phyloP scores from a whole-genome alignment of 176 grass and related monocot genomes.

The Tillandsia leiboldiana region DNA sequence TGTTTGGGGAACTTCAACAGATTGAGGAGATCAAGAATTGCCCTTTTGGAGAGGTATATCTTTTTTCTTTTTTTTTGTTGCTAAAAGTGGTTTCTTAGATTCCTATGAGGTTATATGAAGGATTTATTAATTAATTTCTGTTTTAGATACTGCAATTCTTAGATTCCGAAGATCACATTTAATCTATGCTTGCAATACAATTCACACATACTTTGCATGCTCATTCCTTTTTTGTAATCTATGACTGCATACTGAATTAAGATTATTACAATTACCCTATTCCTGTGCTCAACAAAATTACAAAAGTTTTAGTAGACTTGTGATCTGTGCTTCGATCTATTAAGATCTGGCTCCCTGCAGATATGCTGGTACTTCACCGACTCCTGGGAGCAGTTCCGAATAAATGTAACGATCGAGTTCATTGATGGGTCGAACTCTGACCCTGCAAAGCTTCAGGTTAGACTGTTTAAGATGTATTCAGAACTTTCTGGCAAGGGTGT shows the following conservation, averaged over 20 bases:
- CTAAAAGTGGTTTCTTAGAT: background rate
- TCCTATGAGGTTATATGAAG: background rate
- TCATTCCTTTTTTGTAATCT: background rate
- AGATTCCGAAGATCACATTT: no score
- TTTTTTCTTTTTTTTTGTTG: background rate
- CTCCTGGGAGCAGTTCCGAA: slow-evolving; percentile 90
- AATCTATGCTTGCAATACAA: no score
- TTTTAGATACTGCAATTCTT: no score
- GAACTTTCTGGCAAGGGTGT: background rate
- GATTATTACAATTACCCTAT: background rate
- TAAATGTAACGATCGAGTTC: slow-evolving; percentile 57
- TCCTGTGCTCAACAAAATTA: background rate
- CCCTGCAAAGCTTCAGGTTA: slow-evolving; percentile 68
- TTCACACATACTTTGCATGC: background rate
- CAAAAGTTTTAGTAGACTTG: background rate
- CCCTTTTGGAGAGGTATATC: slow-evolving; percentile 58
- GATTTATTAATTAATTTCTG: no score
- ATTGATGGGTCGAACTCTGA: slow-evolving; percentile 52
- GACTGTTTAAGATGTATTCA: background rate
- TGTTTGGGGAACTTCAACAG: slow-evolving; percentile 23
- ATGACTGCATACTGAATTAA: background rate
- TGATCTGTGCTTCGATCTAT: background rate
- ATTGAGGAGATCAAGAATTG: slow-evolving; percentile 56
- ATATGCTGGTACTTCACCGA: slow-evolving; percentile 97
- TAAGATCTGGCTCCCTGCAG: slow-evolving; percentile 26